Percentiles rank a stretch among this genome's conserved stretches.
These are phyloP conservation scores for Pulveroboletus sp. DNA, from an alignment of 768 basidiomycete genomes.

Conservation along the genomic window DNA sequence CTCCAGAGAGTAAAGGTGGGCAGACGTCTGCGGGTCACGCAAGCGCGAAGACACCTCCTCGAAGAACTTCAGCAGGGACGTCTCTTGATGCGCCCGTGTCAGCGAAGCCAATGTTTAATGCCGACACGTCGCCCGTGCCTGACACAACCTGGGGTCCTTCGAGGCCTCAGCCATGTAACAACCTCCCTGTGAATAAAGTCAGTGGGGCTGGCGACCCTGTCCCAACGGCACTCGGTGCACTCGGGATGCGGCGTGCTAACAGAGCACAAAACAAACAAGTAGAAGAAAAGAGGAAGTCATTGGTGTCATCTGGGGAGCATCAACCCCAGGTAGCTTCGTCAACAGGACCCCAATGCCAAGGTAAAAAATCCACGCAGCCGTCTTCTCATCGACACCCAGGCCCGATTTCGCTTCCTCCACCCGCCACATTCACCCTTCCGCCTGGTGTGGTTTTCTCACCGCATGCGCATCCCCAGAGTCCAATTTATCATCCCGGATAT, in stretches of 20 bases:
- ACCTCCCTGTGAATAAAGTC: conserved; percentile 5
- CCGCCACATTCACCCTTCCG: conserved; percentile 42
- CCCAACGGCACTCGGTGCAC: conserved; percentile 22
- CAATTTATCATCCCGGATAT: conserved; percentile 36
- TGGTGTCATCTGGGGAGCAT: conserved; percentile 15
- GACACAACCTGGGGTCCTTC: conserved; percentile 15
- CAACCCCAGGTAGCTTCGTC: conserved; percentile 9
- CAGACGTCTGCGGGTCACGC: conserved; percentile 6
- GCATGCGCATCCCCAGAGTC: conserved; percentile 35
- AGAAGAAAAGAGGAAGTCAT: conserved; percentile 23
- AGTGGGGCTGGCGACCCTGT: conserved; percentile 20
- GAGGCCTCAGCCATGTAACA: conserved; percentile 13
- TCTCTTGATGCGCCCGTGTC: conserved; percentile 5
- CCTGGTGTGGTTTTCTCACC: conserved; percentile 32
- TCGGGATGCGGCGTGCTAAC: conserved; percentile 28
- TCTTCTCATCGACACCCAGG: conserved; percentile 58
- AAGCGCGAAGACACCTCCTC: conserved; percentile 1
- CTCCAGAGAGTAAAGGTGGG: conserved; percentile 11
- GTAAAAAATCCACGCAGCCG: conserved; percentile 17
- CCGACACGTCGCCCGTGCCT: conserved; percentile 1
- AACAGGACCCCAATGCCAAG: conserved; percentile 8
- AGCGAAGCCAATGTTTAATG: conserved; percentile 15
- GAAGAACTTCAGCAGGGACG: conserved; percentile 4
- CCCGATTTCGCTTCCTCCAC: conserved; percentile 64
- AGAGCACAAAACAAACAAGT: conserved; percentile 16